These are phyloP conservation scores for Ophiostoma ulmi DNA, from an alignment of 2,329 filamentous ascomycete species.

Conservation along the genomic window DNA sequence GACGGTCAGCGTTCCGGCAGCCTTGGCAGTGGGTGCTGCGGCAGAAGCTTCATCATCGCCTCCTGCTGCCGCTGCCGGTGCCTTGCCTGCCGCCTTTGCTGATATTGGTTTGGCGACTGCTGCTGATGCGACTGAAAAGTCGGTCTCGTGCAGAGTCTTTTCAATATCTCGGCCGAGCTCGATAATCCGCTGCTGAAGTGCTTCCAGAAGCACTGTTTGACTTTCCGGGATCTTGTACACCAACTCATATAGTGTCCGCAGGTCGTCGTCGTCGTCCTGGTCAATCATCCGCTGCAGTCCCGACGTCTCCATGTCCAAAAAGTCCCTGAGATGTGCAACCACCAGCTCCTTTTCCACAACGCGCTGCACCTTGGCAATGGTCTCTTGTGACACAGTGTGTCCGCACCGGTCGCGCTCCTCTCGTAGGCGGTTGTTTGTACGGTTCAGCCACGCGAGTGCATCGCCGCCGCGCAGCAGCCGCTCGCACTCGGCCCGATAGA, in stretches of 20 bases:
- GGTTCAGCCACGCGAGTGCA: conserved; percentile 73
- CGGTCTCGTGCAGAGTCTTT: conserved; percentile 52
- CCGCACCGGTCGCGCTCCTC: conserved; percentile 81
- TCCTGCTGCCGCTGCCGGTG: conserved; percentile 37
- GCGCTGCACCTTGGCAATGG: conserved; percentile 64
- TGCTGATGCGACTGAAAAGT: conserved; percentile 43
- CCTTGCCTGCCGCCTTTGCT: conserved; percentile 31
- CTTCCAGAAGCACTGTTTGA: conserved; percentile 64
- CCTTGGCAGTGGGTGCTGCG: not conserved
- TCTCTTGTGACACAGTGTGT: conserved; percentile 71
- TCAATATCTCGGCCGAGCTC: conserved; percentile 82
- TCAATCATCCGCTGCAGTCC: conserved; percentile 88
- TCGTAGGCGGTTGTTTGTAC: conserved; percentile 65
- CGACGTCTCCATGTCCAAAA: conserved; percentile 77
- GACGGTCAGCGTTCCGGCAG: not conserved
- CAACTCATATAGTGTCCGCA: conserved; percentile 75
- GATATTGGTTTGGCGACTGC: conserved; percentile 24
- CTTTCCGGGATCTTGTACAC: conserved; percentile 71
- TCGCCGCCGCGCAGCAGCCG: conserved; percentile 71
- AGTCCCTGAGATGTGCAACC: conserved; percentile 67
- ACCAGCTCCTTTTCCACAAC: conserved; percentile 83
- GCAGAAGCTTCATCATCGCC: not conserved
- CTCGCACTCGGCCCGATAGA: conserved; percentile 72
- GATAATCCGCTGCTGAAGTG: conserved; percentile 68
- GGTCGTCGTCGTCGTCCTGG: conserved; percentile 73